Base-by-base conservation (phyloP, 2,329 filamentous ascomycete genomes). In the Verticillium nonalfalfae region DNA sequence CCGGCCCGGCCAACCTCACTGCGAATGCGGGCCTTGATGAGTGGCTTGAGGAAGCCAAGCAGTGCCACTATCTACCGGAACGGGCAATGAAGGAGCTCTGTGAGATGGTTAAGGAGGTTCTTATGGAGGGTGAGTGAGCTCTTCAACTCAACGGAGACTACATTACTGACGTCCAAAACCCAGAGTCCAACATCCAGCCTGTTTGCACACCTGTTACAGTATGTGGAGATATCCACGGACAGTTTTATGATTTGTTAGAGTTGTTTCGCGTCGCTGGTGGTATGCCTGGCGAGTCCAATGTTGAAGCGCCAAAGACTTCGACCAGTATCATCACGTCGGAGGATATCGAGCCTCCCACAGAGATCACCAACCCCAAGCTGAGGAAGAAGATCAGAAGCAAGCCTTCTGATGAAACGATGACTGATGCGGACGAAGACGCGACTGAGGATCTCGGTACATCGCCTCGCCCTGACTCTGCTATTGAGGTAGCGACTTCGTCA, bases 141-240 rank as follows among this genome's bases (percentile, higher is more conserved):
- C 9, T 15, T n/a, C 68, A 79, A 71, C 55, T 36, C 56, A n/a
- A 50, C 34, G 54, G 18, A 40, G 52, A 10, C 56, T 50, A 13
- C 54, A 36, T 55, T 15, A 58, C 60, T 66, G 35, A 66, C 58
- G 18, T 21, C 26, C 26, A 13, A 39, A 26, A 58, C 10, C 68
- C 9, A 96, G 95, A 99, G 79, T 97, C 93, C 66, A 99, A 99
- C 74, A 98, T 99, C 63, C 95, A 98, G 75, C 95, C 95, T n/a
- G 94, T 99, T 21, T 87, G 90, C 60, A 97, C 95, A 0, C 95
- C 95, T 7, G 95, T 99, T 65, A 99, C 95, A 5, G 90, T 99
- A 65, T 98, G 95, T 72, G 95, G 95, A 72, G 95, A 99, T 74
- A 98, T 99, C 65, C 95, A 99, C 77, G 95, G 95, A 69, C 95